Evolutionary conservation across 805 yeast species (phyloP).

Genomic region (Candida montana): DNA sequence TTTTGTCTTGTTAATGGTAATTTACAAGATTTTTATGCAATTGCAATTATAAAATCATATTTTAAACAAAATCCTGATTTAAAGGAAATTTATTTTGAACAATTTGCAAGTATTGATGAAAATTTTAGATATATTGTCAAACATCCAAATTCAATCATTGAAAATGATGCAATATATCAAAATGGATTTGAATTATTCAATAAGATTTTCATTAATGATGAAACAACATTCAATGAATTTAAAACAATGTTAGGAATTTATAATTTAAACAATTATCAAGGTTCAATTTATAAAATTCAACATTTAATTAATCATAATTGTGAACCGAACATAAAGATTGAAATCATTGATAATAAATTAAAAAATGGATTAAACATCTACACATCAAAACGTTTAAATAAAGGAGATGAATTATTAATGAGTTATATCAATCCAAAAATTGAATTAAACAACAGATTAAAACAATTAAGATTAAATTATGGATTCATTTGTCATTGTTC

Average conservation of each 20-base stretch:
- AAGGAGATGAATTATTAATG: constrained; percentile 64
- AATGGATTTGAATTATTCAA: constrained; percentile 47
- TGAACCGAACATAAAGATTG: constrained; percentile 59
- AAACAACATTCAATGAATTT: constrained; percentile 46
- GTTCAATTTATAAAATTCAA: constrained; percentile 53
- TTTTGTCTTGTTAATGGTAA: constrained; percentile 57
- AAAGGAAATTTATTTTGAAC: constrained; percentile 27
- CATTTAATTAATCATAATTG: constrained; percentile 77
- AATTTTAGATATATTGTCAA: constrained; percentile 48
- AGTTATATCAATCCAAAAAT: constrained; percentile 66
- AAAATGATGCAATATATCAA: constrained; percentile 2
- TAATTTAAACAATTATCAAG: constrained; percentile 67
- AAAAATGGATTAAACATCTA: constrained; percentile 50
- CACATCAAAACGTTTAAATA: constrained; percentile 52
- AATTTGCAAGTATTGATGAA: constrained; percentile 69
- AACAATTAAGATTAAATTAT: constrained; percentile 68
- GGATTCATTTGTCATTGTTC: constrained; percentile 70
- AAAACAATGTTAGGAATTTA: constrained; percentile 62
- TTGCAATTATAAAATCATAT: constrained; percentile 51
- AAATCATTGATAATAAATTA: constrained; percentile 34
- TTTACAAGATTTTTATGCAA: constrained; percentile 55
- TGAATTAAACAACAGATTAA: constrained; percentile 55
- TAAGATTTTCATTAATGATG: constrained; percentile 37
- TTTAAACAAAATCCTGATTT: constrained; percentile 2
- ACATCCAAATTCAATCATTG: constrained; percentile 3